Percentiles rank a stretch among this genome's conserved stretches.
These are phyloP conservation scores for Pyrrhoderma noxium DNA, from an alignment of 1,284 basidiomycete species.

Conservation along the genomic window DNA sequence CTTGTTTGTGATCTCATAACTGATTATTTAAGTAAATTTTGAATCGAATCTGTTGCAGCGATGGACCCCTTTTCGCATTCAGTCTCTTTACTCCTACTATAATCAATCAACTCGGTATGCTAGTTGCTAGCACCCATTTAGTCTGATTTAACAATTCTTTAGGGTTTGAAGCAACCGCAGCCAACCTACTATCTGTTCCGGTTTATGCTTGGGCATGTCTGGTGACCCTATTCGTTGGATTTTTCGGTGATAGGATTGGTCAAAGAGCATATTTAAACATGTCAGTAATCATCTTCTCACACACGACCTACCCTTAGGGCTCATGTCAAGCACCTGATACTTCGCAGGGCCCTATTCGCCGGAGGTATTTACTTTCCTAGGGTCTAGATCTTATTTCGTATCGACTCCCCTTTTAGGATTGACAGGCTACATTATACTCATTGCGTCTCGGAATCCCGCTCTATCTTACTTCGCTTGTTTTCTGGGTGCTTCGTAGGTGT, in stretches of 20 bases:
- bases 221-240: constrained; percentile 40
- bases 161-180: constrained; percentile 42
- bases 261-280: constrained; percentile 42
- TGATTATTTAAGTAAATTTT: neutral
- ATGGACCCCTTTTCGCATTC: constrained; percentile 48
- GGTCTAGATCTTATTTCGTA: constrained; percentile 20
- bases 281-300: constrained; percentile 25
- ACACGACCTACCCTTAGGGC: neutral
- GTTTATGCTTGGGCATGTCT: constrained; percentile 46
- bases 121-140: neutral
- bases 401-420: constrained; percentile 25
- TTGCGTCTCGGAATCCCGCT: constrained; percentile 37
- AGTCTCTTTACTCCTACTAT: constrained; percentile 50
- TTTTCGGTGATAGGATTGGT: constrained; percentile 39
- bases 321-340: neutral
- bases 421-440: constrained; percentile 46
- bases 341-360: constrained; percentile 19
- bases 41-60: constrained; percentile 24
- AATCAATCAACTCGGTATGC: constrained; percentile 27
- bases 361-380: constrained; percentile 12
- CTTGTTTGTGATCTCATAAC: constrained; percentile 28
- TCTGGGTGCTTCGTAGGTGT: constrained; percentile 39
- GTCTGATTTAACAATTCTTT: neutral
- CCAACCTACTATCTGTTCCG: constrained; percentile 48
- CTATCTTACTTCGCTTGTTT: constrained; percentile 41